Base-by-base conservation (phyloP, 2,329 filamentous ascomycete species). In the Corynespora cassiicola region DNA sequence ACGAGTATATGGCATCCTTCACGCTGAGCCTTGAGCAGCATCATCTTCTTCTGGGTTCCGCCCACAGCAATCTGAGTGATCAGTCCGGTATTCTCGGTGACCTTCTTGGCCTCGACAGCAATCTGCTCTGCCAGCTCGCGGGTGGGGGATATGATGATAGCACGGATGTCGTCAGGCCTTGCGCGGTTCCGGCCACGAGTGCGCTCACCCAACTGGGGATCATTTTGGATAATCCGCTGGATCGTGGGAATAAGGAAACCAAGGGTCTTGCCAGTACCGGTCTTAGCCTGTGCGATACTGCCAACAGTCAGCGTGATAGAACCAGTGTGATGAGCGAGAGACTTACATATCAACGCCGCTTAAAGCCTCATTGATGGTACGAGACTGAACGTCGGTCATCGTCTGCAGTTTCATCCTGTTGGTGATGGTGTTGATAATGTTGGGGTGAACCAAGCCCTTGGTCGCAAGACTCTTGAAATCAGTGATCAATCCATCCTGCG, bases 261-360 rank as follows among this genome's bases (percentile, higher is more conserved):
- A 40, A 97, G 74, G 0, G 94, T 99, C 74, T 99, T 99, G 65
- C 94, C 94, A 4, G 94, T 97, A 65, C 94, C 94, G 7, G 94
- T 99, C 73, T 89, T 96, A 43, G 94, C 94, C 74, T 97, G 94
- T 30, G 92, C 94, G 52, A 97, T 70, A 37, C 66, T 61, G 58
- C 47, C 46, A 27, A 20, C 37, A 40, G 37, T 58, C 46, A 56
- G 45, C 37, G 22, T 12, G 18, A 22, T 32, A 20, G 23, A 28
- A 28, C 25, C 25, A 32, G 28, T 30, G 20, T 18, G 12, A 19
- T 16, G 21, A 14, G 8, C 6, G 28, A 8, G 17, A 30, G 22
- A 72, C 87, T 74, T 79, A 92, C 88, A 96, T 78, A 68, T 96
- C 92, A 44, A 77, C 81, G 15, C 94, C 91, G 52, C 84, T 82